Base-by-base conservation (phyloP, 2,329 filamentous ascomycete genomes). In the Paradendryphiella salina region DNA sequence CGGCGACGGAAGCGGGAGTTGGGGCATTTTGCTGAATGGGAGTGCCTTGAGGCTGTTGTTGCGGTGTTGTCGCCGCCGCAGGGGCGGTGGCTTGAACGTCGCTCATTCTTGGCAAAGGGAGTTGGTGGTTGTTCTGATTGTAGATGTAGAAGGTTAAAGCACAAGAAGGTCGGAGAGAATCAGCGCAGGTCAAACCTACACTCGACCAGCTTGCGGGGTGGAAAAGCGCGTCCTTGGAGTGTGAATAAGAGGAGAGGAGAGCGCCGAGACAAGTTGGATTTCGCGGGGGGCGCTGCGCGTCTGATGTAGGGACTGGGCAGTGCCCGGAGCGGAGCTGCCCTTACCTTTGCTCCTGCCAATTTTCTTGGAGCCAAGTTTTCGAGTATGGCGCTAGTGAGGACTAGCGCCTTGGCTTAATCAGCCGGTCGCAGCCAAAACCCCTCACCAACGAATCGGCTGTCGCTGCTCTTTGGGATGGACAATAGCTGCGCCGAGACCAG, bases 1-100 rank as follows among this genome's bases (percentile, higher is more conserved):
- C 63, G 5, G 66, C 52, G 28, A 69, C 63, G 31, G 62, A 64
- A 21, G 68, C 64, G 15, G 70, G 66, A 2, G 65, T 64, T 4
- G 68, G 63, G 10, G 68, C 63, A 46, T 64, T 64, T 52, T 69
- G 66, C 60, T 71, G 70, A 17, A 64, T 65, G 6, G 68, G 65
- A 10, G 67, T 65, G 49, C 62, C 65, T 41, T 69, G 63, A 17
- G 66, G 67, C 50, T 70, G 68, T 37, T 65, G 64, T 48, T 69
- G 66, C n/a, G 65, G 66, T 36, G 64, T 59, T 20, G 64, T 58
- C 29, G 59, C 56, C 49, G 63, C 53, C 34, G 63, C 64, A 21
- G 64, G 56, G 45, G 59, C 59, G 29, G 61, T 49, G 41, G 59
- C 54, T 42, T 60, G 60, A 21, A 58, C 52, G 43, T 63, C 54